A percentile compares a stretch with the other conserved stretches of the same genome.
Conservation (phyloP, 345 rosid genomes). For the Dipteronia sinensis region DNA sequence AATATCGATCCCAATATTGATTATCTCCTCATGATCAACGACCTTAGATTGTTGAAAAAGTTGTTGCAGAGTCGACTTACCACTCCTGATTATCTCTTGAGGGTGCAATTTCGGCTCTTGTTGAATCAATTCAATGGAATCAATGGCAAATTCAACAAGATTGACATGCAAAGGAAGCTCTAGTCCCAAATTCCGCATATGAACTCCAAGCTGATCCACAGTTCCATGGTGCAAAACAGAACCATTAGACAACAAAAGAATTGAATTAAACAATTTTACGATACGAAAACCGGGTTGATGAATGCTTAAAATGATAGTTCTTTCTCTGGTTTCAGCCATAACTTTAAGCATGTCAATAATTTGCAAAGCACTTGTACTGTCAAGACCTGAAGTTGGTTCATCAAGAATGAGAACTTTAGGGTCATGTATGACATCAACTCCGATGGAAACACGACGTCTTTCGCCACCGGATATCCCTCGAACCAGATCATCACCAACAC, state of each 20-base stretch:
- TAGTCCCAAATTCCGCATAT: conserved; percentile 51
- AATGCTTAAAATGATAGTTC: conserved; percentile 73
- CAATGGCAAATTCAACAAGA: conserved; percentile 81
- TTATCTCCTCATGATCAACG: conserved; percentile 50
- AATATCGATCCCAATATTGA: conserved; percentile 38
- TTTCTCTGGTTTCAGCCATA: conserved; percentile 84
- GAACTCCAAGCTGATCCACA: conserved; percentile 62
- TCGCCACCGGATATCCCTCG: conserved; percentile 98
- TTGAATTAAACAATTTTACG: conserved; percentile 74
- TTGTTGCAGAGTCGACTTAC: conserved; percentile 75
- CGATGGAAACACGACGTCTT: conserved; percentile 91
- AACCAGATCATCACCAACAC: conserved; percentile 79
- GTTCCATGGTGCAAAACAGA: conserved; percentile 79
- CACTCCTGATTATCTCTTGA: conserved; percentile 29
- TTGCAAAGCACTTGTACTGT: conserved; percentile 83
- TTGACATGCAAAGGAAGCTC: conserved; percentile 71
- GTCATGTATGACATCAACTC: conserved; percentile 89
- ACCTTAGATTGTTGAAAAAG: conserved; percentile 83
- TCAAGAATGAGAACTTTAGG: conserved; percentile 91
- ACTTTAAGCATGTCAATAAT: conserved; percentile 81
- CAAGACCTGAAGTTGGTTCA: conserved; percentile 98
- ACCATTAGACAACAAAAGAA: conserved; percentile 79
- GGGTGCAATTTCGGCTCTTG: conserved; percentile 10
- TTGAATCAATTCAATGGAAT: conserved; percentile 64
- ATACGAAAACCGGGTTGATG: conserved; percentile 97